Evolutionary conservation across 2,329 filamentous ascomycete species (phyloP).

Genomic region (Epichloe hybrida): DNA sequence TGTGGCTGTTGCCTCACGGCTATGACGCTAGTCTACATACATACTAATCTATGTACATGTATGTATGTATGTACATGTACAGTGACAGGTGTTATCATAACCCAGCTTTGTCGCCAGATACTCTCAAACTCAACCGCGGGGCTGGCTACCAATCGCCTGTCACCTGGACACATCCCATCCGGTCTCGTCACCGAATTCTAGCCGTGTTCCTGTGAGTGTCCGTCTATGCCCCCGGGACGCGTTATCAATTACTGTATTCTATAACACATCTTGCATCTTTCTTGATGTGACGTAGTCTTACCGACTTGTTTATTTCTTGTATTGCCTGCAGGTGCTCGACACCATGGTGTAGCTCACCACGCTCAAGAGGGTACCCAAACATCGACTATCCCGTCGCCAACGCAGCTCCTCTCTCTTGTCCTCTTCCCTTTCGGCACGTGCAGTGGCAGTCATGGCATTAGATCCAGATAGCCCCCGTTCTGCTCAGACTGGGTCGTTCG

Average conservation of each 20-base stretch:
- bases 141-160: not conserved
- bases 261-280: not conserved
- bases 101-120: no score
- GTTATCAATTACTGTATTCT: not conserved
- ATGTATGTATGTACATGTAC: no score
- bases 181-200: not conserved
- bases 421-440: slow-evolving; percentile 1
- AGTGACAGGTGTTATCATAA: not conserved
- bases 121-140: no score
- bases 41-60: no score
- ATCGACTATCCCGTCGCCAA: slow-evolving; percentile 11
- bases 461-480: slow-evolving; percentile 16
- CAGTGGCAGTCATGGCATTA: not conserved
- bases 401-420: slow-evolving; percentile 9
- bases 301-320: not conserved
- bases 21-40: no score
- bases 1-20: no score
- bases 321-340: not conserved
- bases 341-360: slow-evolving; percentile 22
- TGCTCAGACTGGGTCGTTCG: slow-evolving; percentile 21
- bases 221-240: not conserved
- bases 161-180: not conserved
- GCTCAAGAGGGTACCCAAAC: slow-evolving; percentile 9
- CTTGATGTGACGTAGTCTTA: not conserved
- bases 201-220: not conserved